Conservation (phyloP, 2,329 filamentous ascomycete genomes). For the Paecilomyces fulvus region DNA sequence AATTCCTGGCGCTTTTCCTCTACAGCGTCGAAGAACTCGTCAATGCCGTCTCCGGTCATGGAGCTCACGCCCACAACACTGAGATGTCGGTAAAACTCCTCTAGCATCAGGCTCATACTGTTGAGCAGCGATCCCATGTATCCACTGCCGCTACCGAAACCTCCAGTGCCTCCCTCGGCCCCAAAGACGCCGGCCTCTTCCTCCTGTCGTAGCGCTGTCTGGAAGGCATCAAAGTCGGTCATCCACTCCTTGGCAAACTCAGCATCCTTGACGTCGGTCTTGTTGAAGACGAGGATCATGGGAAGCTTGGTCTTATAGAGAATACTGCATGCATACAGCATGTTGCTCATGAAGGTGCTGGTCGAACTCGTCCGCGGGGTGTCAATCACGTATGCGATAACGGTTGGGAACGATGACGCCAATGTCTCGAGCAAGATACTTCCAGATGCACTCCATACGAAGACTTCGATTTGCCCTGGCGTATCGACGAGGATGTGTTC, state of each 20-base stretch:
- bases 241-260: slow-evolving; percentile 97
- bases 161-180: slow-evolving; percentile 53
- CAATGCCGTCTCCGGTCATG: slow-evolving; percentile 83
- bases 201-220: slow-evolving; percentile 71
- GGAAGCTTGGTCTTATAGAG: slow-evolving; percentile 97
- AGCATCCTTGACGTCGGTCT: slow-evolving; percentile 90
- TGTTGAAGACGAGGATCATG: slow-evolving; percentile 99
- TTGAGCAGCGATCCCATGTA: slow-evolving; percentile 96
- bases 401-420: slow-evolving; percentile 88
- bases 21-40: slow-evolving; percentile 89
- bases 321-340: slow-evolving; percentile 98
- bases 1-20: slow-evolving; percentile 83
- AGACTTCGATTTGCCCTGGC: slow-evolving; percentile 95
- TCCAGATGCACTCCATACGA: slow-evolving; percentile 94
- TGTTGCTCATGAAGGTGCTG: slow-evolving; percentile 98
- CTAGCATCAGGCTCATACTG: slow-evolving; percentile 94
- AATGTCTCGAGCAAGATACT: slow-evolving; percentile 89
- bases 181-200: slow-evolving; percentile 71
- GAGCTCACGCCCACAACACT: slow-evolving; percentile 89
- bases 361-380: slow-evolving; percentile 89
- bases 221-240: slow-evolving; percentile 97
- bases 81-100: slow-evolving; percentile 93
- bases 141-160: slow-evolving; percentile 64
- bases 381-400: slow-evolving; percentile 96
- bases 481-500: slow-evolving; percentile 90